Evolutionary conservation across 2,329 filamentous ascomycete genomes (phyloP).

Genomic region (Monilinia laxa): DNA sequence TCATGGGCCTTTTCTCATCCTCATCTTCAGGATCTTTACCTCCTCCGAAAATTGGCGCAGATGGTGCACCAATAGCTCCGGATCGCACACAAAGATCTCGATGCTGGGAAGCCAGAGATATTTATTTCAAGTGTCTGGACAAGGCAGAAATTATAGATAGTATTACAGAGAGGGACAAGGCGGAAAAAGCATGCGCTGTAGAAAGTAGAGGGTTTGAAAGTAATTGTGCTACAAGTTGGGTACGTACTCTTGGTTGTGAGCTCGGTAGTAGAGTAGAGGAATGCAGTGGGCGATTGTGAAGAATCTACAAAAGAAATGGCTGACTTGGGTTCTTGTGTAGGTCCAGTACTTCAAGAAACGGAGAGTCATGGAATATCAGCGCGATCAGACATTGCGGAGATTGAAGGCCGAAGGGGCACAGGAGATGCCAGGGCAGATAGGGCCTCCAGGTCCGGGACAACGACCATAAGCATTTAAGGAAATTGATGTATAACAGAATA

Average conservation of each 20-base stretch:
- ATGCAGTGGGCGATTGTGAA: neutral
- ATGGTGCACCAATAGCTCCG: constrained; percentile 73
- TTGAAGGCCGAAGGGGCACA: constrained; percentile 72
- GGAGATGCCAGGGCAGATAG: constrained; percentile 48
- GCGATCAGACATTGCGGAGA: constrained; percentile 73
- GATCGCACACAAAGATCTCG: constrained; percentile 74
- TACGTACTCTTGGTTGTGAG: constrained; percentile 48
- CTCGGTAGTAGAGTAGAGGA: neutral
- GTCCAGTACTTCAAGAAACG: constrained; percentile 98
- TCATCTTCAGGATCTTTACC: constrained; percentile 39
- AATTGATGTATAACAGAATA: constrained; percentile 15
- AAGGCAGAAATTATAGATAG: constrained; percentile 76
- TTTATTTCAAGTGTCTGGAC: constrained; percentile 87
- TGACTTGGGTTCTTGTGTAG: constrained; percentile 47
- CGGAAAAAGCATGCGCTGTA: constrained; percentile 56
- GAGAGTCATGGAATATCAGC: constrained; percentile 87
- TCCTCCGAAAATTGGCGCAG: constrained; percentile 49
- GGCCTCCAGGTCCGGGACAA: constrained; percentile 24
- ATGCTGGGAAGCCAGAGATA: constrained; percentile 89
- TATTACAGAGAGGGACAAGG: constrained; percentile 56
- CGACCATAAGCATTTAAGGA: constrained; percentile 17
- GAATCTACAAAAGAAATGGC: constrained; percentile 26
- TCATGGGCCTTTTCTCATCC: constrained; percentile 53
- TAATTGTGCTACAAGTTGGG: constrained; percentile 89
- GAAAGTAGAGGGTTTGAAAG: constrained; percentile 70